These are phyloP conservation scores for Endothia cerciana DNA, from an alignment of 2,329 filamentous ascomycete species.

Conservation along the genomic window DNA sequence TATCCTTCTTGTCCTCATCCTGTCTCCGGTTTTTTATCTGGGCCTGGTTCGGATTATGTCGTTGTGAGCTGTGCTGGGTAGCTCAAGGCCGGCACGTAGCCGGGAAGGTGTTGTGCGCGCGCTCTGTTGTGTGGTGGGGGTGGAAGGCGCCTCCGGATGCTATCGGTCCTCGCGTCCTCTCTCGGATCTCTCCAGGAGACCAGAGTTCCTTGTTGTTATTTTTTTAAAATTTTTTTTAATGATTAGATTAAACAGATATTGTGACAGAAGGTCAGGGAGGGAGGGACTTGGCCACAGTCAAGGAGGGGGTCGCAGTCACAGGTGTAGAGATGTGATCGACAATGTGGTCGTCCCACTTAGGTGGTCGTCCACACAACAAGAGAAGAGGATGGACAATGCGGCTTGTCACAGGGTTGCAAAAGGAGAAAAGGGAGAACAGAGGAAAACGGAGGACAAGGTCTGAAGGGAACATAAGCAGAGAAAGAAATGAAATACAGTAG, in stretches of 20 bases:
- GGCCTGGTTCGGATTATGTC: conserved; percentile 17
- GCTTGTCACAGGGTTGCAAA: neutral
- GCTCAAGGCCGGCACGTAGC: conserved; percentile 21
- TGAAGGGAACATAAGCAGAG: conserved; percentile 5
- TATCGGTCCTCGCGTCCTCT: conserved; percentile 1
- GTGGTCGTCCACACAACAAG: neutral
- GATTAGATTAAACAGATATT: neutral
- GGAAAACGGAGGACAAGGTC: conserved; percentile 20
- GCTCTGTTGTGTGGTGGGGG: conserved; percentile 11
- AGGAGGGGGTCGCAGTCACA: conserved; percentile 7
- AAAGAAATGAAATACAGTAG: conserved; percentile 4
- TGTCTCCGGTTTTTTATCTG: neutral
- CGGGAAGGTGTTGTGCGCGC: conserved; percentile 18
- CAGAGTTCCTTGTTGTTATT: too few relatives aligned
- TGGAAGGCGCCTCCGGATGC: conserved; percentile 12
- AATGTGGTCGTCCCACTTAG: conserved; percentile 10
- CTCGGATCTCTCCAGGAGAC: conserved; percentile 15
- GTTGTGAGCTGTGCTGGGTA: conserved; percentile 12
- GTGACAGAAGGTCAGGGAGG: neutral
- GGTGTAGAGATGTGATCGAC: conserved; percentile 20
- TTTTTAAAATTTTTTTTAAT: too few relatives aligned
- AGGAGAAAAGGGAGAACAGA: conserved; percentile 8
- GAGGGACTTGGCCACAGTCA: conserved; percentile 2
- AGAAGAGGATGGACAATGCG: conserved; percentile 16
- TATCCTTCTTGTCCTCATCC: conserved; percentile 4